Conservation (phyloP, 1,284 basidiomycete species). For the Cutaneotrichosporon sp. region DNA sequence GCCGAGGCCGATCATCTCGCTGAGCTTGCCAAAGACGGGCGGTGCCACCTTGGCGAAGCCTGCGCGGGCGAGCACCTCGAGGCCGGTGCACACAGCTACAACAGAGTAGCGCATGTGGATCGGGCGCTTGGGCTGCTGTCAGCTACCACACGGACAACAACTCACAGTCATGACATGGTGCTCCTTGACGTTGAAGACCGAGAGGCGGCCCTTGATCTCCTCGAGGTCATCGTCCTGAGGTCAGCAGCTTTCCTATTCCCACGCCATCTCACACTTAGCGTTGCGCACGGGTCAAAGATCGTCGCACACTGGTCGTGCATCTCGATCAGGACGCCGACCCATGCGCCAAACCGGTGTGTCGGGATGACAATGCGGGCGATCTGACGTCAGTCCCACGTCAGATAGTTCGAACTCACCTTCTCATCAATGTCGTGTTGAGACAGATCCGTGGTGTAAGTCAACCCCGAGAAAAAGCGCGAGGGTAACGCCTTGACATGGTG, state of each 20-base stretch:
- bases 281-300: conserved; percentile 1
- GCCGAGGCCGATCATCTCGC: conserved; percentile 2
- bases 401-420: not conserved
- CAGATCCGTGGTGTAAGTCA: not conserved
- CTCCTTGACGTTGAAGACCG: not conserved
- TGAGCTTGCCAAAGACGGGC: conserved; percentile 2
- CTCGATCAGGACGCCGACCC: conserved; percentile 4
- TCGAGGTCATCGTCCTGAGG: not conserved
- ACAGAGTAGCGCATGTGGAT: conserved; percentile 5
- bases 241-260: not conserved
- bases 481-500: not conserved
- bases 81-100: conserved; percentile 1
- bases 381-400: not conserved
- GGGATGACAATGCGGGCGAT: not conserved
- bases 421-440: not conserved
- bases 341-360: not conserved
- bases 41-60: not conserved
- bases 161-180: not conserved
- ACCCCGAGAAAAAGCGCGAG: not conserved
- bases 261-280: not conserved
- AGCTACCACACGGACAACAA: not conserved
- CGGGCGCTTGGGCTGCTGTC: conserved; percentile 5
- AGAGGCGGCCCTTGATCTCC: conserved; percentile 1
- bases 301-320: not conserved
- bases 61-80: conserved; percentile 9